Percentiles rank a stretch among this genome's conserved stretches.
phyloP scores from a whole-genome alignment of 257 asterid species.

The Nicotiana paniculata region DNA sequence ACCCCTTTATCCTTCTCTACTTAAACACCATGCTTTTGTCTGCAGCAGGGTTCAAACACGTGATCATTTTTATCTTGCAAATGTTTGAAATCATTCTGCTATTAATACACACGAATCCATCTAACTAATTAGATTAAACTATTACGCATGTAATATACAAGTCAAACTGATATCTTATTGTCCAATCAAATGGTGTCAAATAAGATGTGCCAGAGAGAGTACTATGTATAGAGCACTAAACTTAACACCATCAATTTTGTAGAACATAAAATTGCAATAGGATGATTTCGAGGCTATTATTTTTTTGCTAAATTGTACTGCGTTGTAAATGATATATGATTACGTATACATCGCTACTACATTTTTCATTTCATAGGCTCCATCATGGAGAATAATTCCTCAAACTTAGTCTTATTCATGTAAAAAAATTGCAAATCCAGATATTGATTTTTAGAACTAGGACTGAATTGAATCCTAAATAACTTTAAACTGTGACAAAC shows the following conservation, averaged over 20 bases:
- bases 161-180: not conserved
- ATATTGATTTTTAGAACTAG: not conserved
- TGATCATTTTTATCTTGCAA: not conserved
- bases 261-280: not conserved
- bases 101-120: not conserved
- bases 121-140: not conserved
- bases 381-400: not conserved
- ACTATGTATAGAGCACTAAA: not conserved
- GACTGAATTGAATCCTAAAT: not conserved
- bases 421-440: not conserved
- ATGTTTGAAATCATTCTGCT: not conserved
- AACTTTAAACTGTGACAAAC: not conserved
- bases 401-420: not conserved
- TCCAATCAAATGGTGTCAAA: not conserved
- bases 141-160: not conserved
- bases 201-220: not conserved
- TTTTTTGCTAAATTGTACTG: not conserved
- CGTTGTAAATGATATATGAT: not conserved
- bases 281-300: not conserved
- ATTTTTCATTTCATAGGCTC: not conserved
- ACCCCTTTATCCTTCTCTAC: not conserved
- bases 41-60: not conserved
- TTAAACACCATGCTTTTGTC: not conserved
- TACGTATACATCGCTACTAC: not conserved
- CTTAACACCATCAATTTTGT: slow-evolving; percentile 2